phyloP scores from a whole-genome alignment of 345 rosid genomes.

The Salix udensis region DNA sequence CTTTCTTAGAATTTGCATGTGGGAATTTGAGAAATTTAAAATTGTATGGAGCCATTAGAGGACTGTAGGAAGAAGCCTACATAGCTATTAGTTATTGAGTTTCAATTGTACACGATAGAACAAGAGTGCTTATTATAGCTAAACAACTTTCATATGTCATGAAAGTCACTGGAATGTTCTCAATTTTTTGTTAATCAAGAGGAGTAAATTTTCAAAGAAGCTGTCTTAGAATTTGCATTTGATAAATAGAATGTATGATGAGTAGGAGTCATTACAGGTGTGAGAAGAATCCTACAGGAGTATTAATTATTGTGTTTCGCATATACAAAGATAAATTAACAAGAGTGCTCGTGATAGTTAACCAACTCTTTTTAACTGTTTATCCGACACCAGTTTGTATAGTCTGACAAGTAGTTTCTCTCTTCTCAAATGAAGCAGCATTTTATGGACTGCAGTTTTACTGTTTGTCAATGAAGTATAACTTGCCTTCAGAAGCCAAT shows the following conservation, averaged over 20 bases:
- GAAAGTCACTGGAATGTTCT: background rate
- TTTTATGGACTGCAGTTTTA: conserved; percentile 1
- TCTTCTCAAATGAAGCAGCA: background rate
- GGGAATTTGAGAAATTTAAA: background rate
- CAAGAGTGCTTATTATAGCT: no score
- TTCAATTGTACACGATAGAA: no score
- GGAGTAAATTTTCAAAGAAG: background rate
- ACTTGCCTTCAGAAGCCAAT: background rate
- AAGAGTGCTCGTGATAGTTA: background rate
- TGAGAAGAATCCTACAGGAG: no score
- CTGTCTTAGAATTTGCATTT: background rate
- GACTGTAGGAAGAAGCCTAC: background rate
- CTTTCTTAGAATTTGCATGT: background rate
- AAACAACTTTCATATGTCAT: background rate
- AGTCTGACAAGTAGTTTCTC: background rate
- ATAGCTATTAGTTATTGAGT: background rate
- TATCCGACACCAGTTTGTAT: background rate
- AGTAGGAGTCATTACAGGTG: no score
- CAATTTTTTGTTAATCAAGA: background rate
- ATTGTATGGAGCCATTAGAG: background rate
- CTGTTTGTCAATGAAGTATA: background rate
- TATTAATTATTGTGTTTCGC: background rate
- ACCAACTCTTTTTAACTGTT: background rate
- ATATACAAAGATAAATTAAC: background rate
- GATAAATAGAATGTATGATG: background rate